Evolutionary conservation across 1,284 basidiomycete species (phyloP).

Genomic region (Sutorius eximius): DNA sequence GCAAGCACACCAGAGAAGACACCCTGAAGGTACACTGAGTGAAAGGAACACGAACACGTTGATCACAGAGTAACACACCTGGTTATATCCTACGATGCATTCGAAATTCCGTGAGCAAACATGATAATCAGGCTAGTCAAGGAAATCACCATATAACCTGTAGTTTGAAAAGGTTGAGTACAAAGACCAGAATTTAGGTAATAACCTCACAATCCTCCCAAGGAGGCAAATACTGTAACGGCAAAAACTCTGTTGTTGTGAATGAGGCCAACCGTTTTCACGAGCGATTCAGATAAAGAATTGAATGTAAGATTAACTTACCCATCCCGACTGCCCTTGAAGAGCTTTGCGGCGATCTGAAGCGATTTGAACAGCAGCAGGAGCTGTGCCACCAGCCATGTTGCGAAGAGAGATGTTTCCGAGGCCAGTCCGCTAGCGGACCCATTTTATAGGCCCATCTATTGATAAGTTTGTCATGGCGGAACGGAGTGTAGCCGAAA

Average conservation of each 20-base stretch:
- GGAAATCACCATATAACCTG: slow-evolving; percentile 52
- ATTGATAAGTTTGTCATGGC: slow-evolving; percentile 2
- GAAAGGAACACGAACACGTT: neutral
- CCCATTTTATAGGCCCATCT: neutral
- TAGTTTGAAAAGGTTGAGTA: slow-evolving; percentile 4
- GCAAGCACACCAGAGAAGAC: slow-evolving; percentile 72
- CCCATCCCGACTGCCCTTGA: slow-evolving; percentile 67
- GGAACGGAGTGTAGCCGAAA: neutral
- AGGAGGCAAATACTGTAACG: slow-evolving; percentile 69
- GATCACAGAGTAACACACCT: slow-evolving; percentile 39
- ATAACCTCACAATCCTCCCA: slow-evolving; percentile 62
- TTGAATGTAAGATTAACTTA: slow-evolving; percentile 32
- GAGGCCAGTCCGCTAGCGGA: no score
- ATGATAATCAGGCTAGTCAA: neutral
- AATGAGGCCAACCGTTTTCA: slow-evolving; percentile 54
- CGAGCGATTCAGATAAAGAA: slow-evolving; percentile 1
- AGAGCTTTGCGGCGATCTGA: slow-evolving; percentile 53
- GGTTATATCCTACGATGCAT: slow-evolving; percentile 54
- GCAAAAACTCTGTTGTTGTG: slow-evolving; percentile 60
- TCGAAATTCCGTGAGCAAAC: slow-evolving; percentile 1
- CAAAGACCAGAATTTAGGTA: neutral
- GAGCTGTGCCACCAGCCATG: slow-evolving; percentile 46
- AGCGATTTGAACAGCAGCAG: slow-evolving; percentile 36
- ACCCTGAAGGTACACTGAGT: slow-evolving; percentile 41
- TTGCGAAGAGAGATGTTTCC: neutral